These are phyloP conservation scores for Metschnikowia gelsemii DNA, from an alignment of 805 yeast genomes.

Conservation along the genomic window DNA sequence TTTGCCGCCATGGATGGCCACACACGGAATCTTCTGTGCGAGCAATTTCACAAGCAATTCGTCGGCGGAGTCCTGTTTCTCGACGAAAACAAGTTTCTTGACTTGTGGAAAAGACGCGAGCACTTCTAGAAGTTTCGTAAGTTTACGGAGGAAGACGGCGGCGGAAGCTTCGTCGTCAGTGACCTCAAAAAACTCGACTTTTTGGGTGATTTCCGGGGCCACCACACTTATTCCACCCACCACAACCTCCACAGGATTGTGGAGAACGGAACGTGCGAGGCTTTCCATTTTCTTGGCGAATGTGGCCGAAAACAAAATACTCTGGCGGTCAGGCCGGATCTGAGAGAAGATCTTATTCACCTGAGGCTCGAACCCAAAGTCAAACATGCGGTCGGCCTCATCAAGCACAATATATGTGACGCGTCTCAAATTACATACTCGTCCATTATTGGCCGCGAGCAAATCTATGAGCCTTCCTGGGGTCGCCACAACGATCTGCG, in stretches of 20 bases:
- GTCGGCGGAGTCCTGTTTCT: slow-evolving; percentile 87
- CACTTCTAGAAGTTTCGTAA: slow-evolving; percentile 51
- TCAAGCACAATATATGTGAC: slow-evolving; percentile 85
- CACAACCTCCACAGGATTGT: slow-evolving; percentile 68
- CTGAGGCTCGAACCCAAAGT: slow-evolving; percentile 96
- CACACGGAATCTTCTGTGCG: slow-evolving; percentile 54
- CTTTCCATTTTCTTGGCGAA: slow-evolving; percentile 79
- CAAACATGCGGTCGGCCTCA: slow-evolving; percentile 96
- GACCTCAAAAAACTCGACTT: slow-evolving; percentile 58
- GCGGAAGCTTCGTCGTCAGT: slow-evolving; percentile 21
- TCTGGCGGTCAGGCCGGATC: slow-evolving; percentile 82
- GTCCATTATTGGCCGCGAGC: slow-evolving; percentile 77
- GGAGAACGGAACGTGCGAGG: slow-evolving; percentile 64
- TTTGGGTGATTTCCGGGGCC: slow-evolving; percentile 75
- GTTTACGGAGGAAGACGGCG: slow-evolving; percentile 39
- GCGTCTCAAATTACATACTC: slow-evolving; percentile 63
- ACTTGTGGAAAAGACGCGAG: slow-evolving; percentile 49
- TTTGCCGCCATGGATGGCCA: slow-evolving; percentile 88
- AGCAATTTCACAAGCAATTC: slow-evolving; percentile 53
- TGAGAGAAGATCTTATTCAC: slow-evolving; percentile 75
- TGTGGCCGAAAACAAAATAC: slow-evolving; percentile 91
- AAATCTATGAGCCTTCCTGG: slow-evolving; percentile 94
- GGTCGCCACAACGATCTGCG: slow-evolving; percentile 83
- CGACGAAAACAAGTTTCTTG: slow-evolving; percentile 79
- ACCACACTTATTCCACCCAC: slow-evolving; percentile 82